Evolutionary conservation across 441 rosid genomes (phyloP).

Genomic region (Erodium chrysanthum): DNA sequence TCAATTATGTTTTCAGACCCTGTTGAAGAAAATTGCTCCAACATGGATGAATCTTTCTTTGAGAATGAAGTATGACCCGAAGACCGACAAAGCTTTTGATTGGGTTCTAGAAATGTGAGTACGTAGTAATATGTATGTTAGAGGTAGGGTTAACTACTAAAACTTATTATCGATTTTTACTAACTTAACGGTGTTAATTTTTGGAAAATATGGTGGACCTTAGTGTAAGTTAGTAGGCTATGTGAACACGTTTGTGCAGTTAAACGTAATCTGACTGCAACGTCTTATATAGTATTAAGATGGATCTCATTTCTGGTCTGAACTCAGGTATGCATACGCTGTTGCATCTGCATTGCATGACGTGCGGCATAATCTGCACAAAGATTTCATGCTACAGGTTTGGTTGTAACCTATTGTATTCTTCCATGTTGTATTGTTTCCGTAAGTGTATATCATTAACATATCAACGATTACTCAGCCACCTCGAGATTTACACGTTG

Average conservation of each 20-base stretch:
- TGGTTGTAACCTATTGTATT: background rate
- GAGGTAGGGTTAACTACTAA: no score
- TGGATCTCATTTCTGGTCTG: conserved; percentile 11
- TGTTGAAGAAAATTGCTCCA: conserved; percentile 55
- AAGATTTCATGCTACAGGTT: conserved; percentile 79
- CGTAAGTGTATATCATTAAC: background rate
- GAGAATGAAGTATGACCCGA: conserved; percentile 62
- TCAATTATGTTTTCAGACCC: conserved; percentile 32
- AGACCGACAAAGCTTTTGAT: conserved; percentile 64
- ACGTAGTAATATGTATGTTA: background rate
- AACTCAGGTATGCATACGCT: conserved; percentile 68
- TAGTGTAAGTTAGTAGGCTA: no score
- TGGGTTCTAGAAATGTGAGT: conserved; percentile 87
- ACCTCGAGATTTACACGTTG: conserved; percentile 57
- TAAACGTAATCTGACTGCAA: no score
- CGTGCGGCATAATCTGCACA: conserved; percentile 46
- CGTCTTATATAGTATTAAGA: background rate
- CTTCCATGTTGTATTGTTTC: conserved; percentile 6
- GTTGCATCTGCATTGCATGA: conserved; percentile 70
- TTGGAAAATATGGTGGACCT: no score
- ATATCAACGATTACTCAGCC: conserved; percentile 39
- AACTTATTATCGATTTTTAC: no score
- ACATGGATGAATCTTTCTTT: conserved; percentile 73
- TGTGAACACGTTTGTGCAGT: no score
- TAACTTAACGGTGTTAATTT: no score